A percentile compares a stretch with the other conserved stretches of the same genome.
Evolutionary conservation across 257 asterid species (phyloP).

Genomic region (Solanum paucissectum): DNA sequence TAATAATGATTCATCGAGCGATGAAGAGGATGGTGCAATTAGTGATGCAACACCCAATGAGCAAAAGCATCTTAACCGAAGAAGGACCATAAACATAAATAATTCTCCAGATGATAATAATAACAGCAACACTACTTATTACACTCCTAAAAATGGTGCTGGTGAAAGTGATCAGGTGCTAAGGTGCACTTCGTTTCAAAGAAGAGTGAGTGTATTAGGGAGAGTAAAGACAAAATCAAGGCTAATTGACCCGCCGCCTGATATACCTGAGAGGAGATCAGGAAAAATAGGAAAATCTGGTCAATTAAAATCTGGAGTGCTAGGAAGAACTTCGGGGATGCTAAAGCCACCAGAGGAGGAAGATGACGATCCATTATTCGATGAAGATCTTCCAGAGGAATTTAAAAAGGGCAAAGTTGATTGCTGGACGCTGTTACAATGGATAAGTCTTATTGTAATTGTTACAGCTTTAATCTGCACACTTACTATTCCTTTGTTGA

Average conservation of each 20-base stretch:
- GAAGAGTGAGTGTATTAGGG: conserved; percentile 34
- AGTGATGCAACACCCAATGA: not conserved
- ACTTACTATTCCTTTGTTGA: conserved; percentile 22
- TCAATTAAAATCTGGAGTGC: conserved; percentile 28
- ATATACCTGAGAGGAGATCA: conserved; percentile 25
- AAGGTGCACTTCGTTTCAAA: conserved; percentile 49
- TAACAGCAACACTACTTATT: not conserved
- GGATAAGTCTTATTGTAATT: conserved; percentile 52
- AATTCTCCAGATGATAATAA: not conserved
- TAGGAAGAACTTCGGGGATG: conserved; percentile 42
- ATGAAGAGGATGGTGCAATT: conserved; percentile 12
- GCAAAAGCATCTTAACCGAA: conserved; percentile 11
- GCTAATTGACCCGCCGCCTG: conserved; percentile 48
- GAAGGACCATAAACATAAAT: conserved; percentile 8
- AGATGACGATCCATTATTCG: conserved; percentile 63
- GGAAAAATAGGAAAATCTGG: conserved; percentile 31
- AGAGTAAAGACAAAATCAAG: conserved; percentile 58
- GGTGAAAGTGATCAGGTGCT: conserved; percentile 34
- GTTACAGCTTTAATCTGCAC: conserved; percentile 36
- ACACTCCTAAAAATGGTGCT: not conserved
- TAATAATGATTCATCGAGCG: conserved; percentile 16
- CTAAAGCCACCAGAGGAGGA: conserved; percentile 29
- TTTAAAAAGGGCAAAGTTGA: conserved; percentile 26
- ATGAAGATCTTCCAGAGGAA: conserved; percentile 67
- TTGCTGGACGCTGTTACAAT: conserved; percentile 38